phyloP scores from a whole-genome alignment of 805 yeast species.

The Wickerhamiella kazuoi region DNA sequence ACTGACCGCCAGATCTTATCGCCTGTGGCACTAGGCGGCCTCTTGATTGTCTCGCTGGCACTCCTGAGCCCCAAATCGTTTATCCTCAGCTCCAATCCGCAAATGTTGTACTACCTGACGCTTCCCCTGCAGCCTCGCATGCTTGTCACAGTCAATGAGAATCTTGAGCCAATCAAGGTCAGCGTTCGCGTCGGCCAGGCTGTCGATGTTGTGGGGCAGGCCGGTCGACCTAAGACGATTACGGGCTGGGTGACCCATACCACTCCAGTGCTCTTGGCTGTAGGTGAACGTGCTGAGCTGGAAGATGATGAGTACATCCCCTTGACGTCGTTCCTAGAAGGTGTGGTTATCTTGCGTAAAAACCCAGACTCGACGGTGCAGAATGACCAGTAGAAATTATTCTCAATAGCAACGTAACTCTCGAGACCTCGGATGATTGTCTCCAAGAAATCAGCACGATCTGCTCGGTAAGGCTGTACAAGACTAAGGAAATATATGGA shows the following conservation, averaged over 20 bases:
- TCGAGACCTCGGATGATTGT: no score
- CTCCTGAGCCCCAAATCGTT: constrained; percentile 73
- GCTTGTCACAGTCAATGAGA: constrained; percentile 83
- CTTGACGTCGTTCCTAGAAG: constrained; percentile 68
- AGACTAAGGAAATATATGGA: no score
- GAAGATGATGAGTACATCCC: constrained; percentile 88
- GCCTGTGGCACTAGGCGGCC: constrained; percentile 76
- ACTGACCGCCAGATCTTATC: constrained; percentile 75
- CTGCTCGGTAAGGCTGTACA: no score
- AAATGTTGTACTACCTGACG: constrained; percentile 65
- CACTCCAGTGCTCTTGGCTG: constrained; percentile 84
- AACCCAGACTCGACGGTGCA: constrained; percentile 37
- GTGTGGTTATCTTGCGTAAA: constrained; percentile 80
- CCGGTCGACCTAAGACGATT: constrained; percentile 96
- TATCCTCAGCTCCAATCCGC: constrained; percentile 57
- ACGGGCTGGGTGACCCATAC: constrained; percentile 99
- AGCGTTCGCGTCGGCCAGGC: constrained; percentile 98
- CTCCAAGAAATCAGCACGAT: no score
- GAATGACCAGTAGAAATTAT: not conserved
- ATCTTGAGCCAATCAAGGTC: constrained; percentile 78
- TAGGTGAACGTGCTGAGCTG: constrained; percentile 92
- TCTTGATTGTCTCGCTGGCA: constrained; percentile 68
- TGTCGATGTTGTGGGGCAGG: constrained; percentile 96
- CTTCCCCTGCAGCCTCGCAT: constrained; percentile 86
- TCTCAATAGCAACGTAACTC: no score